These are phyloP conservation scores for Coprinopsis strossmayeri DNA, from an alignment of 768 basidiomycete genomes.

Conservation along the genomic window DNA sequence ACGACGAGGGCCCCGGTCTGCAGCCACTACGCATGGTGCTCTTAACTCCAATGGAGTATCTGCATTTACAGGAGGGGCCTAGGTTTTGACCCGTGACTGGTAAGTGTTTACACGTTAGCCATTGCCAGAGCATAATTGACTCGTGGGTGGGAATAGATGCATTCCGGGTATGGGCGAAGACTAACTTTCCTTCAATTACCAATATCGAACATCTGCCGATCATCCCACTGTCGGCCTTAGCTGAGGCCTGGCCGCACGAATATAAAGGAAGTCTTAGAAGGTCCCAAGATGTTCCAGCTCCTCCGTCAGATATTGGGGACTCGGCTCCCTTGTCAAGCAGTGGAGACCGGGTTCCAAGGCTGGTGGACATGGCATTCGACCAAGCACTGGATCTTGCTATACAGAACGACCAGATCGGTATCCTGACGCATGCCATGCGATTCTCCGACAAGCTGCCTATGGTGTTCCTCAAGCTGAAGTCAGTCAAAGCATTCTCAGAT, in stretches of 20 bases:
- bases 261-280: not conserved
- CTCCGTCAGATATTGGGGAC: conserved; percentile 16
- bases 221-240: not conserved
- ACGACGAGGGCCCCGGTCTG: too few relatives aligned
- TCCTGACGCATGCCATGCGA: not conserved
- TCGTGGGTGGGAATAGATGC: too few relatives aligned
- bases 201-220: not conserved
- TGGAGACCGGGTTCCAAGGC: not conserved
- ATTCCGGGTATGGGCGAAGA: not conserved
- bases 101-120: too few relatives aligned
- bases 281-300: not conserved
- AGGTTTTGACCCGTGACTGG: not conserved
- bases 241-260: not conserved
- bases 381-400: not conserved
- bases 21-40: not conserved
- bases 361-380: not conserved
- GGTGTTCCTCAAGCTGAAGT: not conserved
- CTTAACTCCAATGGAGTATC: not conserved
- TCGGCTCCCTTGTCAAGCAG: too few relatives aligned
- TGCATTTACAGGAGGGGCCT: not conserved
- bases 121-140: too few relatives aligned
- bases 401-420: not conserved
- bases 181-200: not conserved
- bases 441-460: not conserved
- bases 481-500: not conserved